Base-by-base conservation (phyloP, 148 eudicot species). In the Chenopodium formosanum region DNA sequence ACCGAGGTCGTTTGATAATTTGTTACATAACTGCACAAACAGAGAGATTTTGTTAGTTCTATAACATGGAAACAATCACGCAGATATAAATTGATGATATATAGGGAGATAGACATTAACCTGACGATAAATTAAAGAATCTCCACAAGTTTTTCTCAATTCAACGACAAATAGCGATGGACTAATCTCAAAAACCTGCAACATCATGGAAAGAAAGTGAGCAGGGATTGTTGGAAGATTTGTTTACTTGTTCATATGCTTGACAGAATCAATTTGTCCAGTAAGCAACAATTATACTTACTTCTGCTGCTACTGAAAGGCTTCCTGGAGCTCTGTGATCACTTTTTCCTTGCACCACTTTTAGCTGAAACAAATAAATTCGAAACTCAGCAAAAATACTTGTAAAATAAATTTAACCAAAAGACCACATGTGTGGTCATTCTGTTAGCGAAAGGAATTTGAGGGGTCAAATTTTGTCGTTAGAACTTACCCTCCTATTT, bases 121-220 rank as follows among this genome's bases (percentile, higher is more conserved):
- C 94, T 95, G 92, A 80, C 95, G 89, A 79, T 96, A 96, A 68
- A 89, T 80, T 34, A 84, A 85, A 79, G 91, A 63, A 87, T 96
- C 99, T 69, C 99, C 99, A 44, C 74, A 82, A 0, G 91, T 84
- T 88, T 96, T 96, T 80, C 90, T 88, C 75, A 96, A 84, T 85
- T 96, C 99, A 73, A 96, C 99, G 32, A 96, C 99, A 66, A 86
- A 90, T 69, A 94, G 75, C 14, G 94, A 85, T 46, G 92, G 90
- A 78, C 94, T 96, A 75, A 96, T 91, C 90, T 96, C 97, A 34
- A 92, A 92, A 1, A 96, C 97, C 98, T 95, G 92, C 81, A 58
- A 82, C 19, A 58, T 25, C n/a, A 78, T 7, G 74, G 29, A n/a
- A 58, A 37, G 19, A 63, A 53, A 77, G 17, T 25, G 19, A n/a